Conservation (phyloP, 306 rosid species). For the Hippophae gyantsensis region DNA sequence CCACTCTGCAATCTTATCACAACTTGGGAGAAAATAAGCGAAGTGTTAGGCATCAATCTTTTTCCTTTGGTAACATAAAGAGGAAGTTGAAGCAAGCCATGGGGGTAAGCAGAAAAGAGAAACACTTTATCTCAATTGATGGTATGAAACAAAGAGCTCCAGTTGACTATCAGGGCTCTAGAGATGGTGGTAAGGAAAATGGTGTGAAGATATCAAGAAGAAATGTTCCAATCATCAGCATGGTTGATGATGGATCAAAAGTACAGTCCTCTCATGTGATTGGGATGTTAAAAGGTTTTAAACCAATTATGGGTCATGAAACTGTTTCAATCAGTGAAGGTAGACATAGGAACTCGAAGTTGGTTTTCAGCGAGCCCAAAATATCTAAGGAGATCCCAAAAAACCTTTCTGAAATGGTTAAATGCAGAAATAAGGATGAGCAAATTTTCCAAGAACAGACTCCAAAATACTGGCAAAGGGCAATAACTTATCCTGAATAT, state of each 20-base stretch:
- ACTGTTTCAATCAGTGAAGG: slow-evolving; percentile 32
- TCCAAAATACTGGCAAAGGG: slow-evolving; percentile 23
- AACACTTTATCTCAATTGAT: slow-evolving; percentile 17
- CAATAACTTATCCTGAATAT: neutral
- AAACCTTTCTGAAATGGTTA: slow-evolving; percentile 20
- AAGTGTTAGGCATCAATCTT: slow-evolving; percentile 21
- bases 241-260: slow-evolving; percentile 10
- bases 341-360: slow-evolving; percentile 13
- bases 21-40: slow-evolving; percentile 19
- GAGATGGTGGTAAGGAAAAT: slow-evolving; percentile 27
- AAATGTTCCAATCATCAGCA: slow-evolving; percentile 11
- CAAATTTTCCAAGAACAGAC: slow-evolving; percentile 14
- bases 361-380: slow-evolving; percentile 19
- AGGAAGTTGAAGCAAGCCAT: slow-evolving; percentile 44
- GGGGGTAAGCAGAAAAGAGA: slow-evolving; percentile 38
- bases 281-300: slow-evolving; percentile 23
- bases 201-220: slow-evolving; percentile 20
- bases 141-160: slow-evolving; percentile 13
- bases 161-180: slow-evolving; percentile 12
- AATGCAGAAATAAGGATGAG: slow-evolving; percentile 20
- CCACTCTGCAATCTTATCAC: neutral
- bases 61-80: slow-evolving; percentile 35
- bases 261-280: slow-evolving; percentile 22
- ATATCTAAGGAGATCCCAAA: slow-evolving; percentile 18
- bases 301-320: slow-evolving; percentile 27